These are phyloP conservation scores for Brassica rapa DNA, from an alignment of 345 rosid species.

Conservation along the genomic window DNA sequence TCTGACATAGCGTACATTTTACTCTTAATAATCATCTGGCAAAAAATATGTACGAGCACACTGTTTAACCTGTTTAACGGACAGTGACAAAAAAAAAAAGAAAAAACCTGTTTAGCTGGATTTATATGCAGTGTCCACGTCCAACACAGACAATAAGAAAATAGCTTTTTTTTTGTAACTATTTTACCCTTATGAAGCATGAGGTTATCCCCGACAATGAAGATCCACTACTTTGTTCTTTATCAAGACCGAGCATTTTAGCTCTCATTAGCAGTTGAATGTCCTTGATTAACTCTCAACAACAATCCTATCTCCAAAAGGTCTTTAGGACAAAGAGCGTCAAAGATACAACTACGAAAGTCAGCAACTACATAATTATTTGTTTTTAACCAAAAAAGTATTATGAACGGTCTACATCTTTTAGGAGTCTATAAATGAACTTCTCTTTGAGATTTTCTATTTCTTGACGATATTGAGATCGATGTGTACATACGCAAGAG, in stretches of 20 bases:
- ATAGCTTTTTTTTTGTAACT: not conserved
- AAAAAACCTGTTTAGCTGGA: not conserved
- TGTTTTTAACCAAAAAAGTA: conserved; percentile 3
- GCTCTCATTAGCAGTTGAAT: not conserved
- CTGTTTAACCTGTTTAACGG: not conserved
- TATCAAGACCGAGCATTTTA: not conserved
- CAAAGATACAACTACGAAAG: conserved; percentile 19
- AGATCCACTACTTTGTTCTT: not conserved
- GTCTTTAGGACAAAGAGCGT: conserved; percentile 7
- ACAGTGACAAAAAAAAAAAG: too few relatives aligned
- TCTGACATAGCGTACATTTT: not conserved
- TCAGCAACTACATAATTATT: conserved; percentile 24
- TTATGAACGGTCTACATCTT: not conserved
- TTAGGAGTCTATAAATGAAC: conserved; percentile 16
- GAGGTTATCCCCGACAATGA: not conserved
- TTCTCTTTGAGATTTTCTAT: conserved; percentile 34
- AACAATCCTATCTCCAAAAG: conserved; percentile 1
- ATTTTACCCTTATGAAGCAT: not conserved
- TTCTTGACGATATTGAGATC: conserved; percentile 65
- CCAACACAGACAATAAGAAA: not conserved
- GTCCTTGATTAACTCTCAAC: not conserved
- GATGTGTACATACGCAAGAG: conserved; percentile 72
- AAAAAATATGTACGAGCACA: not conserved
- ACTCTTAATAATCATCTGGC: not conserved
- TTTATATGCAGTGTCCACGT: not conserved